These are phyloP conservation scores for Aspergillus chevalieri DNA, from an alignment of 2,329 filamentous ascomycete genomes.

Conservation along the genomic window DNA sequence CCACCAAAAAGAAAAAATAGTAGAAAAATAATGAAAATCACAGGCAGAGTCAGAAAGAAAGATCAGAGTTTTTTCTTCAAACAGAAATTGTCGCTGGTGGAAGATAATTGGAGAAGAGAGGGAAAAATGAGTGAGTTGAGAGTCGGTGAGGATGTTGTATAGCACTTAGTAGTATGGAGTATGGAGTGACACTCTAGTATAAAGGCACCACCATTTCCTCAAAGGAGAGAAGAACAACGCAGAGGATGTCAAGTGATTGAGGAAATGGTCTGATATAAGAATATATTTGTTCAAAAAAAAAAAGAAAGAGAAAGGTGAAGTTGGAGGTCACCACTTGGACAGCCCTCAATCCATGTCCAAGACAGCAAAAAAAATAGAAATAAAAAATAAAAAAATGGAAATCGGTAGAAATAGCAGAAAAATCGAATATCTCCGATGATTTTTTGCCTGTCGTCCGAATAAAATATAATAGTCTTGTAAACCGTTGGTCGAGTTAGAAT, in stretches of 20 bases:
- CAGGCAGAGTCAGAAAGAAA: not conserved
- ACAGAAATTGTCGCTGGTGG: too few relatives aligned
- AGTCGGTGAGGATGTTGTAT: not conserved
- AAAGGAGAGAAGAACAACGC: not conserved
- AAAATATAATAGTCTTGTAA: not conserved
- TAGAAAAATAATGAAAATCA: not conserved
- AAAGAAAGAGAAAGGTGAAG: not conserved
- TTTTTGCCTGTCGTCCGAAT: not conserved
- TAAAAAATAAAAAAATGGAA: slow-evolving; percentile 1
- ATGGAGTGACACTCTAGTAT: too few relatives aligned
- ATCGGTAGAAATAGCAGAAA: not conserved
- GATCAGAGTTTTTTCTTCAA: too few relatives aligned
- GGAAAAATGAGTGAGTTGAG: not conserved
- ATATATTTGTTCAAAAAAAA: not conserved
- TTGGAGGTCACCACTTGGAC: not conserved
- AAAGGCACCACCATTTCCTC: not conserved
- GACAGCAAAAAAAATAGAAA: slow-evolving; percentile 6
- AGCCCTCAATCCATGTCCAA: not conserved
- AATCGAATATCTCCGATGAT: not conserved
- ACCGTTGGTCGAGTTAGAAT: too few relatives aligned
- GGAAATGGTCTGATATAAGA: not conserved
- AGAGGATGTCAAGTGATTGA: not conserved
- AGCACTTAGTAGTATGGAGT: not conserved
- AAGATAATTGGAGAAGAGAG: not conserved
- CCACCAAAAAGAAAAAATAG: too few relatives aligned